These are phyloP conservation scores for Macrolepiota albuminosa DNA, from an alignment of 768 basidiomycete genomes.

Conservation along the genomic window DNA sequence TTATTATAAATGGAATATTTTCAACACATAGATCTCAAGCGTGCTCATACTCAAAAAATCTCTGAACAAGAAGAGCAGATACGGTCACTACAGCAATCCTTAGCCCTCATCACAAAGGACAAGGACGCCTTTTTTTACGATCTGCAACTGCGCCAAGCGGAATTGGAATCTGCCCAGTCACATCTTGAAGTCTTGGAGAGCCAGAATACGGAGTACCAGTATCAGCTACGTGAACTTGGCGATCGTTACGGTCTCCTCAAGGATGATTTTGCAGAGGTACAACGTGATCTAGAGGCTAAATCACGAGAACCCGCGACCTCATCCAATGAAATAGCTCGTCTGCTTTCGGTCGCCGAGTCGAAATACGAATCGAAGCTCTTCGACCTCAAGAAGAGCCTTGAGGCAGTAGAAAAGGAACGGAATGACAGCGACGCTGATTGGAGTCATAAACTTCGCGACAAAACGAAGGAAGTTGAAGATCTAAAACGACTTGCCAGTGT, in stretches of 20 bases:
- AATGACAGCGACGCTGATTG: slow-evolving; percentile 86
- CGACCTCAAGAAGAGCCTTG: slow-evolving; percentile 64
- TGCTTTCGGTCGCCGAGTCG: slow-evolving; percentile 68
- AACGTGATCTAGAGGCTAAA: slow-evolving; percentile 49
- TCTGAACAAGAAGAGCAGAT: slow-evolving; percentile 58
- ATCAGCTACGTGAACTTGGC: slow-evolving; percentile 75
- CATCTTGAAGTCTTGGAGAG: slow-evolving; percentile 72
- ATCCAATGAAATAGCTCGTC: slow-evolving; percentile 64
- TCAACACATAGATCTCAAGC: slow-evolving; percentile 35
- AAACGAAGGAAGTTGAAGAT: slow-evolving; percentile 72
- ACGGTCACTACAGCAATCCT: slow-evolving; percentile 60
- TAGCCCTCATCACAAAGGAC: slow-evolving; percentile 66
- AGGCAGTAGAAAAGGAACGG: slow-evolving; percentile 72
- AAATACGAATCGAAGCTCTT: slow-evolving; percentile 74
- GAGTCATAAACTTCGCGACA: slow-evolving; percentile 78
- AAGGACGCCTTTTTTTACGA: slow-evolving; percentile 83
- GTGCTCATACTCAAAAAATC: slow-evolving; percentile 63
- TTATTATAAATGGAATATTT: neutral
- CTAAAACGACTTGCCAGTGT: slow-evolving; percentile 55
- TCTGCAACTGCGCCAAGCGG: slow-evolving; percentile 84
- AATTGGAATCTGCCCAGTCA: slow-evolving; percentile 77
- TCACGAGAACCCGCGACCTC: slow-evolving; percentile 41
- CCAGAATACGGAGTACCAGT: slow-evolving; percentile 80
- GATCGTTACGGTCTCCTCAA: slow-evolving; percentile 68
- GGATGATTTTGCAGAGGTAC: slow-evolving; percentile 65